Evolutionary conservation across 139 green algal species (phyloP), one percentile per base, ranked within the genome.

Genomic region (Chlamydomonas sphaeroides): DNA sequence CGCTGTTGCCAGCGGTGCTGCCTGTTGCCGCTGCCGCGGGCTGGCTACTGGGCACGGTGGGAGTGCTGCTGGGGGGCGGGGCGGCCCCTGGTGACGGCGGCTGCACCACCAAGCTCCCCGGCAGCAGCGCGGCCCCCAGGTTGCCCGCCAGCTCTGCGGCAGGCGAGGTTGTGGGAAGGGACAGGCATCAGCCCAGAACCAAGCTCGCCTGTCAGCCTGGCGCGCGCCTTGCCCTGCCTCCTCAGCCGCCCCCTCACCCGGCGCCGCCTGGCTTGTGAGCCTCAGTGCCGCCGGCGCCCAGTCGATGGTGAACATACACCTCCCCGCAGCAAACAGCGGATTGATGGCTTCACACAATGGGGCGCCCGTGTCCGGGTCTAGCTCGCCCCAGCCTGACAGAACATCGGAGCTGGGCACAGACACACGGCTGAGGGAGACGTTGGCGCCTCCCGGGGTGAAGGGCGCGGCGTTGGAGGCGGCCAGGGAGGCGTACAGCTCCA

Each of bases 231-330:
- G 23, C 3, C 26, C 15, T 11, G 45, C 45, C 10, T 51, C 45
- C 45, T 14, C 14, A 14, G 45, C 45, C 10, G n/a, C n/a, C n/a
- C n/a, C n/a, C 68, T 17, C 53, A 79, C 71, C 71, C 36, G 53
- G 71, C 35, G 51, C 35, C 5, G 20, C 32, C 51, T 49, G 23
- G 6, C 25, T 18, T 23, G 71, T 79, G 10, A 79, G 51, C 51
- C 53, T 36, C 51, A 79, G 36, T 8, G 53, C 71, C 23, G 71
- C 71, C 11, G 71, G 15, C 3, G 51, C 71, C 71, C 71, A 79
- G 51, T 79, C 71, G 23, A 79, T 26, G 33, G 51, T 79, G 51
- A 79, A 66, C 7, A 79, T 51, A 36, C 71, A 79, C 35, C 71
- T 51, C 8, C 71, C 71, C 51, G 51, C 51, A 0, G 53, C 51